Percentiles rank a stretch among this genome's conserved stretches.
These are phyloP conservation scores for Agarophyton chilense DNA, from an alignment of 23 red algal species.

Conservation along the genomic window DNA sequence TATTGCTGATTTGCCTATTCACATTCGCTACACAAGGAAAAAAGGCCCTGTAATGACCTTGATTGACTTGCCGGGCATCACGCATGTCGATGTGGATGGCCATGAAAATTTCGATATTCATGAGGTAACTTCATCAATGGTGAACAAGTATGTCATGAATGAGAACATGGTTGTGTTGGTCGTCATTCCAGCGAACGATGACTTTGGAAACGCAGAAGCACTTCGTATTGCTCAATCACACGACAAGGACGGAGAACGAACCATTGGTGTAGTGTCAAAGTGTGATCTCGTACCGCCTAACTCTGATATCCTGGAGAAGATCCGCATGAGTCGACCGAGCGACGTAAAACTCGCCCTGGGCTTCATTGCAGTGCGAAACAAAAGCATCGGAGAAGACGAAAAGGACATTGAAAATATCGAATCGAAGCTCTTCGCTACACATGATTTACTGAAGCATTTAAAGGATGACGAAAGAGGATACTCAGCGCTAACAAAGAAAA, in stretches of 20 bases:
- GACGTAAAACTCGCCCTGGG: conserved; percentile 36
- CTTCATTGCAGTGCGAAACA: conserved; percentile 53
- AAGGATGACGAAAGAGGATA: conserved; percentile 6
- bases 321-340: conserved; percentile 14
- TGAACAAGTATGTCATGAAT: conserved; percentile 37
- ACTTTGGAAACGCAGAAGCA: conserved; percentile 53
- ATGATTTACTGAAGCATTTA: conserved; percentile 38
- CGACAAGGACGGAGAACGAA: conserved; percentile 40
- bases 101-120: conserved; percentile 25
- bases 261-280: conserved; percentile 44
- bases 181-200: conserved; percentile 49
- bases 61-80: conserved; percentile 56
- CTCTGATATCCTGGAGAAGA: conserved; percentile 42
- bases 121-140: conserved; percentile 22
- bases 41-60: conserved; percentile 53
- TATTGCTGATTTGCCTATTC: conserved; percentile 17
- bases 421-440: neutral
- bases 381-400: conserved; percentile 22
- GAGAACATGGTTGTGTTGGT: conserved; percentile 47
- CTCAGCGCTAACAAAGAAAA: conserved; percentile 1
- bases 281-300: conserved; percentile 32
- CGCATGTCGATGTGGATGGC: conserved; percentile 26
- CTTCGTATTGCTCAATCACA: conserved; percentile 14
- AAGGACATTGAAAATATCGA: conserved; percentile 12
- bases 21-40: conserved; percentile 22